Evolutionary conservation across 2,329 filamentous ascomycete species (phyloP), one percentile per base, ranked within the genome.

Genomic region (Fusarium pseudonygamai): DNA sequence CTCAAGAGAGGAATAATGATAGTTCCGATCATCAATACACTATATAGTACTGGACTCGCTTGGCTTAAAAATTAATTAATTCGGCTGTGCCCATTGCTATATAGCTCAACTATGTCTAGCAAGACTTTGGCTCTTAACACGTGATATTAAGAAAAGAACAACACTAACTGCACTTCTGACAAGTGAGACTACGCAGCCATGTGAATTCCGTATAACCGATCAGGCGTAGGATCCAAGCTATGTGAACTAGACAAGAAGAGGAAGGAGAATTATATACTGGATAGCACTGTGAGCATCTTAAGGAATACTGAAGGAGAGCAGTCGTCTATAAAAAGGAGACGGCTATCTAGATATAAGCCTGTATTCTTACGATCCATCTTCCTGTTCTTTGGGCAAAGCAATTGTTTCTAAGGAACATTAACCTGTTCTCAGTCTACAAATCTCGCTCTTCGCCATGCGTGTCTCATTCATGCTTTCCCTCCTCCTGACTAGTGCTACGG

Each of bases 11-110:
- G 30, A 34, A 15, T 11, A 10, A 34, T 26, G 16, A 24, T 15
- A 1, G 3, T 6, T 12, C 9, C 4, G 2, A 18, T 7, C 7
- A 49, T 34, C 2, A 8, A 4, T 0, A 10, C 9, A 36, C 2
- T 15, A 20, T n/a, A 30, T 4, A 20, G 2, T 6, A 34, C 6
- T 24, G 0, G 6, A 24, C 4, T 52, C 0, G 0, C 4, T 8
- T 5, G 6, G 16, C 12, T 26, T 34, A 3, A 2, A 8, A 20
- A 9, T 15, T 4, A 14, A 24, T 24, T 20, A 3, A 0, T 15
- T 20, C 0, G 20, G 16, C 20, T 11, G 16, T 6, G n/a, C 16
- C 10, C 10, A 4, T 3, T 24, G n/a, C 8, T 14, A 34, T 1
- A 24, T 7, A 14, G 12, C 1, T 50, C 9, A 52, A 24, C 3